These are phyloP conservation scores for Colletotrichum sp. DNA, from an alignment of 2,329 filamentous ascomycete species.

Conservation along the genomic window DNA sequence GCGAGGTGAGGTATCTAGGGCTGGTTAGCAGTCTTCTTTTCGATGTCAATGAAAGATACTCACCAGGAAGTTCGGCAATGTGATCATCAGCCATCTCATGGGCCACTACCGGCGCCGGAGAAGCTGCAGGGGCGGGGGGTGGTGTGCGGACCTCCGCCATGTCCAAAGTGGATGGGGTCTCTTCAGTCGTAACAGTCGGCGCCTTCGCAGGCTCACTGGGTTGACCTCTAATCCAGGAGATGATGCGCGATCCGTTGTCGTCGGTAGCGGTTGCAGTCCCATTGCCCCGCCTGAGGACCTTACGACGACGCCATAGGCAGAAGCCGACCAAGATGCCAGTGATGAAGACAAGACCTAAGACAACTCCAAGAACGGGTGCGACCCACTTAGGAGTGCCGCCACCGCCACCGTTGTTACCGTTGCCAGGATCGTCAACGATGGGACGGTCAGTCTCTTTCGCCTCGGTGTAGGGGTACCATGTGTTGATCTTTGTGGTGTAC, in stretches of 20 bases:
- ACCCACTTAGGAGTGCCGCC: constrained; percentile 60
- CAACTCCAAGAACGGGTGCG: constrained; percentile 65
- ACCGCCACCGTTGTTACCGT: constrained; percentile 27
- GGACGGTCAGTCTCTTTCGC: constrained; percentile 31
- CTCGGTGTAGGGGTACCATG: constrained; percentile 64
- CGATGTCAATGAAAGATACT: constrained; percentile 8
- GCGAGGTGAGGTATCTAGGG: constrained; percentile 45
- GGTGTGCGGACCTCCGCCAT: constrained; percentile 37
- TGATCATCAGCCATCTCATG: constrained; percentile 48
- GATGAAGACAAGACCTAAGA: constrained; percentile 63
- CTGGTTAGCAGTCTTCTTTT: rapidly evolving
- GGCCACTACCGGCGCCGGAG: constrained; percentile 5
- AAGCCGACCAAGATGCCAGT: constrained; percentile 55
- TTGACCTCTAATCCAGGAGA: constrained; percentile 58
- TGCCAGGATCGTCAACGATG: neutral
- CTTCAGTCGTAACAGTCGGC: constrained; percentile 49
- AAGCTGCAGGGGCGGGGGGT: constrained; percentile 14
- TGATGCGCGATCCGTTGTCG: constrained; percentile 51
- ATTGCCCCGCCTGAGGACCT: constrained; percentile 40
- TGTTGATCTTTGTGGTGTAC: constrained; percentile 62
- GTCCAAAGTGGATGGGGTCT: constrained; percentile 42
- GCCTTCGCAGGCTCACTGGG: constrained; percentile 43
- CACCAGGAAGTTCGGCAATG: constrained; percentile 54
- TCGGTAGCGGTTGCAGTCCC: constrained; percentile 46
- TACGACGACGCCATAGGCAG: constrained; percentile 57